Percentiles rank a stretch among this genome's conserved stretches.
phyloP scores from a whole-genome alignment of 306 rosid genomes.

The barrel medic (Medicago truncatula) region MtrunA17r5.0-ANR NC_053045.1:57798501-57799000 shows the following conservation, averaged over 20 bases:
- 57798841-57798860: neutral
- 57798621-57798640: neutral
- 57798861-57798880: neutral
- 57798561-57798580: neutral
- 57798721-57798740: neutral
- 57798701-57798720: neutral
- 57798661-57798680: neutral
- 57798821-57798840: neutral
- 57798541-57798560: neutral
- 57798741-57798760: neutral
- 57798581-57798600: neutral
- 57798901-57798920: conserved; percentile 27
- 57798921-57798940: conserved; percentile 25
- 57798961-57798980: neutral
- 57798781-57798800: neutral
- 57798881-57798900: conserved; percentile 8
- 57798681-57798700: neutral
- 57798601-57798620: neutral
- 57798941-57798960: neutral
- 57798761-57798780: neutral
- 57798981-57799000: conserved; percentile 28
- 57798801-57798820: neutral
- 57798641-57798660: neutral
- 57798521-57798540: neutral
- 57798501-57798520: neutral